These are phyloP conservation scores for Fraxinus anomala DNA, from an alignment of 257 asterid genomes.

Conservation along the genomic window DNA sequence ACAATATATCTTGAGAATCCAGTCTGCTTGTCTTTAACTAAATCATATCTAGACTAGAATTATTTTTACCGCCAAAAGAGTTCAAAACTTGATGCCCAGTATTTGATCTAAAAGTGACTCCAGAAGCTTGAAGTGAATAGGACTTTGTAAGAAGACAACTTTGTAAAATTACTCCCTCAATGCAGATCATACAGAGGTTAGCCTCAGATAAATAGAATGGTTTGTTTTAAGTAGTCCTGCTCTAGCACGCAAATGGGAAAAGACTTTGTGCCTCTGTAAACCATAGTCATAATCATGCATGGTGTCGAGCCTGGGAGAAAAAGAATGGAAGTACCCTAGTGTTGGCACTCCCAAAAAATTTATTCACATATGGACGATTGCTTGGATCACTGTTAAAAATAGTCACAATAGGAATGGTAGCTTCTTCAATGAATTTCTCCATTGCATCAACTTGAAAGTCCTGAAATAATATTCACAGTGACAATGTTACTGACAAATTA, in stretches of 20 bases:
- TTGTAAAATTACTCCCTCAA: not conserved
- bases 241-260: not conserved
- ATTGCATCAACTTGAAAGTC: slow-evolving; percentile 40
- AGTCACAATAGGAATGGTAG: slow-evolving; percentile 40
- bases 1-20: not conserved
- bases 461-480: slow-evolving; percentile 28
- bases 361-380: slow-evolving; percentile 39
- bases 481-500: slow-evolving; percentile 10
- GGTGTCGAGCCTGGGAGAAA: not conserved
- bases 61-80: not conserved
- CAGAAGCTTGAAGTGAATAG: not conserved
- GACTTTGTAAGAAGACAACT: not conserved
- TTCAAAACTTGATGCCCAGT: slow-evolving; percentile 7
- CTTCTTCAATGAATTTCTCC: slow-evolving; percentile 39
- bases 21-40: not conserved
- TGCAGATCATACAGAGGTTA: not conserved
- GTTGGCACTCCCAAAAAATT: slow-evolving; percentile 35
- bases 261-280: too few species aligned
- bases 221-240: not conserved
- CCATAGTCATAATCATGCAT: not conserved
- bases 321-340: slow-evolving; percentile 36
- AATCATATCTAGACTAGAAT: not conserved
- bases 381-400: slow-evolving; percentile 36
- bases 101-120: slow-evolving; percentile 3
- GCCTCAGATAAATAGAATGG: not conserved